Conservation (phyloP, 2,329 filamentous ascomycete genomes). For the Fusarium abutilonis region DNA sequence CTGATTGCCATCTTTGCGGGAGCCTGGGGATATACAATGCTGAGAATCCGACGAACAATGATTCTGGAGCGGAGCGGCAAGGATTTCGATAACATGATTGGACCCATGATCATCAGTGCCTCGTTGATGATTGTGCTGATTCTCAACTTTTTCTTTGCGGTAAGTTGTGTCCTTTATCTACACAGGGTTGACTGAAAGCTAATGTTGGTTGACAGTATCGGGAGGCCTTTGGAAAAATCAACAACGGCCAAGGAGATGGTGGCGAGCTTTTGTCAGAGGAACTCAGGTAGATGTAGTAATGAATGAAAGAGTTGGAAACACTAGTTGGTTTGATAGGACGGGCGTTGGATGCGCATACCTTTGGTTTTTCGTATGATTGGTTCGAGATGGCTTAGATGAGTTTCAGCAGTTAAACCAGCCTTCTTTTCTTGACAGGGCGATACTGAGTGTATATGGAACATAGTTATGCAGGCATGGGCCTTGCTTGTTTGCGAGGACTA, state of each 20-base stretch:
- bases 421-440: too few species aligned
- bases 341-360: conserved; percentile 35
- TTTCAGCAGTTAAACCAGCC: neutral
- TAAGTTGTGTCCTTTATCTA: conserved; percentile 52
- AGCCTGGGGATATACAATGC: conserved; percentile 87
- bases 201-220: conserved; percentile 44
- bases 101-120: conserved; percentile 83
- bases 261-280: conserved; percentile 44
- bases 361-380: conserved; percentile 18
- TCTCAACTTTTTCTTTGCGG: conserved; percentile 90
- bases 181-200: conserved; percentile 4
- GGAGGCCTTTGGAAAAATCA: conserved; percentile 47
- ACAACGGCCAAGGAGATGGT: conserved; percentile 26
- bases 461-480: too few species aligned
- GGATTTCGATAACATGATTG: conserved; percentile 90
- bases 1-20: conserved; percentile 83
- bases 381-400: conserved; percentile 3
- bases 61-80: conserved; percentile 87
- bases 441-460: too few species aligned
- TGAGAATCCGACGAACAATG: conserved; percentile 77
- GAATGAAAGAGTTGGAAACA: conserved; percentile 9
- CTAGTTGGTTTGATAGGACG: conserved; percentile 13
- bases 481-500: too few species aligned
- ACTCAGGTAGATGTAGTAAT: conserved; percentile 37
- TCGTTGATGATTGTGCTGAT: conserved; percentile 81